Evolutionary conservation across 148 eudicot genomes (phyloP).

Genomic region (Arctostaphylos glauca): DNA sequence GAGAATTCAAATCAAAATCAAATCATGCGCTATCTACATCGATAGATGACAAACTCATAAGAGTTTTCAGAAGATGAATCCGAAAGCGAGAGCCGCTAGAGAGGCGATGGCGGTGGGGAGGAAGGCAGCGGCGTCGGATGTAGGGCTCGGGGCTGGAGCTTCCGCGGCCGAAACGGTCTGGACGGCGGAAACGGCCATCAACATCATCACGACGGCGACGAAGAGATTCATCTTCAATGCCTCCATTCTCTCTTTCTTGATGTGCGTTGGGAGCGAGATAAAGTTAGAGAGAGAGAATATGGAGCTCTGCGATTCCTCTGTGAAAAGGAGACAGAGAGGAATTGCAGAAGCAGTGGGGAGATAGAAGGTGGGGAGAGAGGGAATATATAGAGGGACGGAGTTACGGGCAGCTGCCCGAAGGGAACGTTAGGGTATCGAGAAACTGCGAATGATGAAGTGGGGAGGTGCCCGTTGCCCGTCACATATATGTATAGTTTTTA

Average conservation of each 20-base stretch:
- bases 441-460: too few species aligned
- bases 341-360: slow-evolving; percentile 8
- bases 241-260: slow-evolving; percentile 27
- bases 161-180: slow-evolving; percentile 34
- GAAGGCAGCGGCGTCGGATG: slow-evolving; percentile 31
- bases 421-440: background rate
- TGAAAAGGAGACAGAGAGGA: background rate
- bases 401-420: slow-evolving; percentile 15
- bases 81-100: slow-evolving; percentile 30
- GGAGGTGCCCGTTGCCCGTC: background rate
- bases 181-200: slow-evolving; percentile 34
- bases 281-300: background rate
- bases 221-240: slow-evolving; percentile 32
- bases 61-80: slow-evolving; percentile 24
- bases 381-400: background rate
- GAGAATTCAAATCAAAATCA: background rate
- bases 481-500: background rate
- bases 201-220: slow-evolving; percentile 26
- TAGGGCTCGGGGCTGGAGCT: slow-evolving; percentile 34
- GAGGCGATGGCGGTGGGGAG: slow-evolving; percentile 37
- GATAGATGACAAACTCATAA: background rate
- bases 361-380: background rate
- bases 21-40: background rate
- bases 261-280: background rate
- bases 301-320: slow-evolving; percentile 8